A percentile compares a stretch with the other conserved stretches of the same genome.
phyloP scores from a whole-genome alignment of 1,139 yeast species.

The Komagataea norvegica region DNA sequence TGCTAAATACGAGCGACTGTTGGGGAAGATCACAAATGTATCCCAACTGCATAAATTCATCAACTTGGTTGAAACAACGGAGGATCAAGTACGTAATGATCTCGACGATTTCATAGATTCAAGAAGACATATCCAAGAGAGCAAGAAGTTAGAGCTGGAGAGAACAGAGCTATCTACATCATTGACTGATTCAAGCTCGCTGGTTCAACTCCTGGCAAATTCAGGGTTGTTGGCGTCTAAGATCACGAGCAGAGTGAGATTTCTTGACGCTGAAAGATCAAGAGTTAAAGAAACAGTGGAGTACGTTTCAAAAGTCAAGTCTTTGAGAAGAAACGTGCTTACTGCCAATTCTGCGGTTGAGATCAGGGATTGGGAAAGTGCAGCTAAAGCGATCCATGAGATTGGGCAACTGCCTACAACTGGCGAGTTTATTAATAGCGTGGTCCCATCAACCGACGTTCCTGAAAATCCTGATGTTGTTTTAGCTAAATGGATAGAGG shows the following conservation, averaged over 20 bases:
- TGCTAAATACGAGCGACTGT: constrained; percentile 19
- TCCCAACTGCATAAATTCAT: constrained; percentile 24
- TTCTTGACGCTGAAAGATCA: constrained; percentile 65
- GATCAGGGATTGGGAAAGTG: constrained; percentile 63
- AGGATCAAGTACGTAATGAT: constrained; percentile 20
- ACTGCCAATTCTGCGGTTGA: constrained; percentile 69
- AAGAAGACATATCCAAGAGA: constrained; percentile 27
- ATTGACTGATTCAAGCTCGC: constrained; percentile 38
- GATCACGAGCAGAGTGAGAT: constrained; percentile 64
- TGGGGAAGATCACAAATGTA: constrained; percentile 17
- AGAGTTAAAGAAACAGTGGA: constrained; percentile 60
- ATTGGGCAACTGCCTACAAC: constrained; percentile 53
- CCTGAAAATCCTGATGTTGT: constrained; percentile 72
- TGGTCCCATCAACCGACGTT: constrained; percentile 88
- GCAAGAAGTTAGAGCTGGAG: constrained; percentile 34
- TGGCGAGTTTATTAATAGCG: constrained; percentile 74
- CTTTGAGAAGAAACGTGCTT: constrained; percentile 56
- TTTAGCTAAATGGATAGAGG: constrained; percentile 52
- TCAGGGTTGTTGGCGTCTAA: constrained; percentile 65
- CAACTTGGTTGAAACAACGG: constrained; percentile 22
- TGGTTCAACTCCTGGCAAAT: constrained; percentile 47
- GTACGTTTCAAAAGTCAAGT: constrained; percentile 63
- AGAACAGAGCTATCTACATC: constrained; percentile 43
- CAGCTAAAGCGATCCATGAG: constrained; percentile 59
- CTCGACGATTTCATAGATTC: constrained; percentile 23